Percentiles rank a stretch among this genome's conserved stretches.
Evolutionary conservation across 2,329 filamentous ascomycete genomes (phyloP).

Genomic region (Fusarium temperatum): DNA sequence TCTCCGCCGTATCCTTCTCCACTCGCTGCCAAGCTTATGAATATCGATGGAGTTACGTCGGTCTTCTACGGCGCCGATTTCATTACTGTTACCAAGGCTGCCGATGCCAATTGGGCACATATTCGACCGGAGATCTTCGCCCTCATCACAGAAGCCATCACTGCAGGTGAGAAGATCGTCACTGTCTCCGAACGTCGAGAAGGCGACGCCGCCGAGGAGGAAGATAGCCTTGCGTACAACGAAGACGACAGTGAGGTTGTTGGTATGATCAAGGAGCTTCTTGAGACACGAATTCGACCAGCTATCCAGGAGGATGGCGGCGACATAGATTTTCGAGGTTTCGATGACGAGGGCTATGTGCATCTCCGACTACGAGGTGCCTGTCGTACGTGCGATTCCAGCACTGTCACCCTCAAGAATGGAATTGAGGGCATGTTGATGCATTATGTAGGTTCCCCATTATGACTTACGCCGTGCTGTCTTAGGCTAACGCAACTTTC

Average conservation of each 20-base stretch:
- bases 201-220: conserved; percentile 56
- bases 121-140: conserved; percentile 96
- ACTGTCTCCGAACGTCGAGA: conserved; percentile 71
- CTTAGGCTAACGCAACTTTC: conserved; percentile 43
- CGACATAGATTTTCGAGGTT: conserved; percentile 94
- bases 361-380: conserved; percentile 87
- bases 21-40: conserved; percentile 88
- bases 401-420: conserved; percentile 95
- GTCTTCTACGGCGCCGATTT: conserved; percentile 96
- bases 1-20: conserved; percentile 90
- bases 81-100: conserved; percentile 94
- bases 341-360: conserved; percentile 83
- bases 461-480: neutral
- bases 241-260: conserved; percentile 95
- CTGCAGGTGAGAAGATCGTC: conserved; percentile 83
- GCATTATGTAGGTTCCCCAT: conserved; percentile 77
- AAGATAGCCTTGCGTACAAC: conserved; percentile 82
- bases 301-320: conserved; percentile 98
- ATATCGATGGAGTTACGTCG: conserved; percentile 91
- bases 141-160: conserved; percentile 92
- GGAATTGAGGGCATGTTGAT: conserved; percentile 99
- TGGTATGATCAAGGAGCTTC: conserved; percentile 97
- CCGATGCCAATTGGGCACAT: conserved; percentile 90
- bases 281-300: conserved; percentile 93
- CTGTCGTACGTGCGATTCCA: conserved; percentile 95